Conservation (phyloP, 495 filamentous ascomycete species). For the Penicillium tannophilum region DNA sequence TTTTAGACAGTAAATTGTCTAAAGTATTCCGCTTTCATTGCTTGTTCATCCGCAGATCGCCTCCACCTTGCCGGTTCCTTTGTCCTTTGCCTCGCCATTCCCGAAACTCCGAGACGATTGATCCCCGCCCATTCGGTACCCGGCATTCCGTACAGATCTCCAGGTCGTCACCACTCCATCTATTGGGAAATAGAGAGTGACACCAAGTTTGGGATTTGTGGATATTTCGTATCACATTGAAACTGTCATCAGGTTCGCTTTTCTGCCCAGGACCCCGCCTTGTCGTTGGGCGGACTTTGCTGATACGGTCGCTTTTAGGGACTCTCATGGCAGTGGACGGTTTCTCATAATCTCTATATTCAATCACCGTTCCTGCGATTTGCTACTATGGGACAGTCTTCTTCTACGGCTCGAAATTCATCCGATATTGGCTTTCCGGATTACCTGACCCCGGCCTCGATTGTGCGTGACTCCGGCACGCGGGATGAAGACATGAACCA, state of each 20-base stretch:
- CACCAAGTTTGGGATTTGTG: not conserved
- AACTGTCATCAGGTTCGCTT: not conserved
- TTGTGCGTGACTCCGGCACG: constrained; percentile 25
- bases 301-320: constrained; percentile 17
- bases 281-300: not conserved
- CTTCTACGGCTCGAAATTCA: constrained; percentile 45
- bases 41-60: not conserved
- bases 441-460: constrained; percentile 23
- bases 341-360: constrained; percentile 27
- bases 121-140: not conserved
- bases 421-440: constrained; percentile 32
- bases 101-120: not conserved
- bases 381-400: constrained; percentile 55
- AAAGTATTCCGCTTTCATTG: not conserved
- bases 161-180: not conserved
- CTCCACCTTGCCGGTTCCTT: not conserved
- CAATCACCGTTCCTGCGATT: constrained; percentile 13
- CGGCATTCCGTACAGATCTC: not conserved
- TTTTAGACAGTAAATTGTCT: not conserved
- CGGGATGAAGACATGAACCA: constrained; percentile 49
- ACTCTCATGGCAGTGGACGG: constrained; percentile 39
- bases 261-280: not conserved
- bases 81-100: not conserved
- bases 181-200: not conserved
- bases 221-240: not conserved